Base-by-base conservation (phyloP, 768 basidiomycete genomes). In the Trametes meyenii region DNA sequence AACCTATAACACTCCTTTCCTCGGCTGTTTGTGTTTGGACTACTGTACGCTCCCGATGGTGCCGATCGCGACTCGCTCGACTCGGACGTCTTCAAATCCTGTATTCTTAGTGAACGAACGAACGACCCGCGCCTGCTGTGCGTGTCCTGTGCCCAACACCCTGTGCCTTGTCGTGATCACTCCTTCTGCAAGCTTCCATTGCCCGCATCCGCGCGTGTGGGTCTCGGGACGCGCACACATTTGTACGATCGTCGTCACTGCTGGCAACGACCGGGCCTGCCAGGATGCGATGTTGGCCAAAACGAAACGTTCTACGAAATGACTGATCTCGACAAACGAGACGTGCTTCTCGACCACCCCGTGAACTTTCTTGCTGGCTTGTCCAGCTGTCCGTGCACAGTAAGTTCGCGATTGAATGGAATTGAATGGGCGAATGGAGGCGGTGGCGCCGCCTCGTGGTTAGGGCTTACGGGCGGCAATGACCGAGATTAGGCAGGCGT, bases 401-500 rank as follows among this genome's bases (percentile, higher is more conserved):
- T 13, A 48, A 48, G 50, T 13, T 19, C 19, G 50, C 21, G 35
- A 29, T 44, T 19, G 40, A 29, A 21, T 33, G 42, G 43, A 19
- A 45, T 12, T 35, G 42, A 50, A 35, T 57, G 49, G 26, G 40
- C 35, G 55, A 42, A 29, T 42, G 35, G 29, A 33, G 29, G 29
- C 29, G 8, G 29, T 33, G 48, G 23, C 17, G 23, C 14, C 17
- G 23, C 14, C 39, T 38, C 51, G 45, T 52, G 61, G 55, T 62
- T 62, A 57, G 61, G 55, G 50, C 50, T 50, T 43, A 43, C 42
- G 42, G 44, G 56, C 64, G 64, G 64, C 64, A 61, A 61, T 16
- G 42, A 51, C 55, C 64, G 64, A 62, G 64, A 61, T 60, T 65
- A 54, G 50, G 44, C 50, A 58, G 55, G 60, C 46, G 52, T 38